phyloP scores from a whole-genome alignment of 352 stramenopile genomes.

The Pythium dissimile region DNA sequence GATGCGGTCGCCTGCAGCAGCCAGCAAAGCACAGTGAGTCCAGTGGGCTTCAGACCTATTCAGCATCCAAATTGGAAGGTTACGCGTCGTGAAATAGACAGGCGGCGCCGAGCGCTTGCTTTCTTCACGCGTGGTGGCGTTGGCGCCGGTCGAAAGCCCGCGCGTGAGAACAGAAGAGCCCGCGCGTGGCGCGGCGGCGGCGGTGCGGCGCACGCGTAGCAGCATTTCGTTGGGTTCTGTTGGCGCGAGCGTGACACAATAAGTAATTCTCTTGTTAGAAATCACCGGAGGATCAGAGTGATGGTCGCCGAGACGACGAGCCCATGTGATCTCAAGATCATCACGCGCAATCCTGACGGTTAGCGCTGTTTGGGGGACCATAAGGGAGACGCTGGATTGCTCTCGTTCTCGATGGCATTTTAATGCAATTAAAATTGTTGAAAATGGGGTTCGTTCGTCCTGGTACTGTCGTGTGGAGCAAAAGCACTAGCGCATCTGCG shows the following conservation, averaged over 20 bases:
- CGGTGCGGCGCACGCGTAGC: not conserved
- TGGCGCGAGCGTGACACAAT: not conserved
- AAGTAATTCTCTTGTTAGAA: too few species aligned
- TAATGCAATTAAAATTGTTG: too few species aligned
- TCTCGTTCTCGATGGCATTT: too few species aligned
- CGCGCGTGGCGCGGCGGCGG: not conserved
- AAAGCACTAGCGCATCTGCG: constrained; percentile 12
- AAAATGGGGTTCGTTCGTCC: too few species aligned
- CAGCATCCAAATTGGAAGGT: not conserved
- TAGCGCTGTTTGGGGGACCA: too few species aligned
- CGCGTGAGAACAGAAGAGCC: not conserved
- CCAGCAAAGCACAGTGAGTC: not conserved
- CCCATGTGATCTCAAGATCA: not conserved
- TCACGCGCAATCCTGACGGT: not conserved
- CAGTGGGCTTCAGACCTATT: not conserved
- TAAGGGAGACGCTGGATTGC: too few species aligned
- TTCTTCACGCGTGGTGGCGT: not conserved
- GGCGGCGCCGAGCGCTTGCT: constrained; percentile 10
- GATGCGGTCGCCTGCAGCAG: constrained; percentile 49
- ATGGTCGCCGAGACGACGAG: constrained; percentile 13
- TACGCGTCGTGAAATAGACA: constrained; percentile 76
- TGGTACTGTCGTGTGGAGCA: too few species aligned
- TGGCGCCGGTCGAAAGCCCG: not conserved
- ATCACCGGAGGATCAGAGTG: constrained; percentile 9
- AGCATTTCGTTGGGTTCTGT: constrained; percentile 1